Conservation (phyloP, 768 basidiomycete species). For the Mrakia blollopis region DNA sequence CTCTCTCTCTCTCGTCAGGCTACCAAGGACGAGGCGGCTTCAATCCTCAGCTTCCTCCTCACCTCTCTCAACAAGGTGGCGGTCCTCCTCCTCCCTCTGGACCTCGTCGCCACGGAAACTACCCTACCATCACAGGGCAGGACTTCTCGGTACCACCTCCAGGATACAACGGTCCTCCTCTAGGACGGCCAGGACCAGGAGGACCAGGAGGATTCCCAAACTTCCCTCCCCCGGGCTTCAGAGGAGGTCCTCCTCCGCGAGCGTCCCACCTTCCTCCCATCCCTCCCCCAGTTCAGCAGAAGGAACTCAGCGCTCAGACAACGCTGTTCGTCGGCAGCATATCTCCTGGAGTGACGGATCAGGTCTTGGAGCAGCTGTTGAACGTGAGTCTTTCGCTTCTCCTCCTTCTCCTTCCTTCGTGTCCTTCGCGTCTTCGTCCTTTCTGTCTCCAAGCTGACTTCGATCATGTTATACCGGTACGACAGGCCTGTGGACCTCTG, state of each 20-base stretch:
- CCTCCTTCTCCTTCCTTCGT: neutral
- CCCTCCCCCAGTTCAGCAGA: neutral
- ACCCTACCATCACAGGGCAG: neutral
- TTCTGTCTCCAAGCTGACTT: neutral
- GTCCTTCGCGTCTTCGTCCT: constrained; percentile 9
- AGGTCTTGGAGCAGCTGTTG: constrained; percentile 71
- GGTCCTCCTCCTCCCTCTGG: constrained; percentile 13
- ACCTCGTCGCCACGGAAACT: constrained; percentile 19
- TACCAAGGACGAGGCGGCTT: neutral
- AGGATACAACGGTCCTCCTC: constrained; percentile 30
- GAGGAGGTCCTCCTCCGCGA: neutral
- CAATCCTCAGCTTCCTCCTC: constrained; percentile 3
- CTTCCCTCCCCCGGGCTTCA: constrained; percentile 6
- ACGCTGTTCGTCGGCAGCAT: constrained; percentile 91
- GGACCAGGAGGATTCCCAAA: constrained; percentile 6
- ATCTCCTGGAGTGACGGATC: constrained; percentile 82
- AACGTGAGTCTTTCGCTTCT: constrained; percentile 54
- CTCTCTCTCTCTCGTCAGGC: neutral
- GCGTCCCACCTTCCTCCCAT: neutral
- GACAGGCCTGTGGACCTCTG: constrained; percentile 80
- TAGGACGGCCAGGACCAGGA: neutral
- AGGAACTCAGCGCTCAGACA: constrained; percentile 41
- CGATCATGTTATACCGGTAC: neutral
- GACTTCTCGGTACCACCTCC: constrained; percentile 32
- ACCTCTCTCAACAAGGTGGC: neutral